Percentiles rank a stretch among this genome's conserved stretches.
Evolutionary conservation across 345 rosid genomes (phyloP).

Genomic region (Angophora floribunda): DNA sequence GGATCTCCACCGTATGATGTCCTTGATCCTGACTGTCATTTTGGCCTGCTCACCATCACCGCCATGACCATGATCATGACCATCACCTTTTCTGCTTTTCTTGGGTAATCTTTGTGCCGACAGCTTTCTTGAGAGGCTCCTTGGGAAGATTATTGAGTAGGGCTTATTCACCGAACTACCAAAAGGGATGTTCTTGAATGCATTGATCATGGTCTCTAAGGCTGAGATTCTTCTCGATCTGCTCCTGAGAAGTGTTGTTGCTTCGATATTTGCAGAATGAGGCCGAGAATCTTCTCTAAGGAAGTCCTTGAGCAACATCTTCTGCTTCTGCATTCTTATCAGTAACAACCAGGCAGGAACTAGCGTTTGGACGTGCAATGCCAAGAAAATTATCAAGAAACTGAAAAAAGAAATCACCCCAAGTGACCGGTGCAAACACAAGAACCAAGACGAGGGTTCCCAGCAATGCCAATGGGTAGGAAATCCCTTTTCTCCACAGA

Average conservation of each 20-base stretch:
- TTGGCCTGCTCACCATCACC: not conserved
- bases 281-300: slow-evolving; percentile 40
- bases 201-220: slow-evolving; percentile 37
- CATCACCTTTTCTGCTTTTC: not conserved
- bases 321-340: not conserved
- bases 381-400: not conserved
- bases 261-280: not conserved
- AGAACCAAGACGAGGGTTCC: not conserved
- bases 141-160: slow-evolving; percentile 19
- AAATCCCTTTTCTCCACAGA: not conserved
- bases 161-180: slow-evolving; percentile 15
- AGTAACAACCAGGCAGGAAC: not conserved
- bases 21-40: slow-evolving; percentile 26
- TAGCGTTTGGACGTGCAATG: not conserved
- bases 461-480: not conserved
- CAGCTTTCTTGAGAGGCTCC: slow-evolving; percentile 41
- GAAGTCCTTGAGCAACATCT: slow-evolving; percentile 65
- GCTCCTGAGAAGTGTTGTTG: slow-evolving; percentile 10
- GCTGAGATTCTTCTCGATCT: slow-evolving; percentile 13
- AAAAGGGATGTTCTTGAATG: slow-evolving; percentile 30
- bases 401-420: not conserved
- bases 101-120: slow-evolving; percentile 4
- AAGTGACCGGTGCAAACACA: not conserved
- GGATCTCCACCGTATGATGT: slow-evolving; percentile 81
- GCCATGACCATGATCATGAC: not conserved